phyloP scores from a whole-genome alignment of 2,329 filamentous ascomycete species.

The Fusarium nelsonii region DNA sequence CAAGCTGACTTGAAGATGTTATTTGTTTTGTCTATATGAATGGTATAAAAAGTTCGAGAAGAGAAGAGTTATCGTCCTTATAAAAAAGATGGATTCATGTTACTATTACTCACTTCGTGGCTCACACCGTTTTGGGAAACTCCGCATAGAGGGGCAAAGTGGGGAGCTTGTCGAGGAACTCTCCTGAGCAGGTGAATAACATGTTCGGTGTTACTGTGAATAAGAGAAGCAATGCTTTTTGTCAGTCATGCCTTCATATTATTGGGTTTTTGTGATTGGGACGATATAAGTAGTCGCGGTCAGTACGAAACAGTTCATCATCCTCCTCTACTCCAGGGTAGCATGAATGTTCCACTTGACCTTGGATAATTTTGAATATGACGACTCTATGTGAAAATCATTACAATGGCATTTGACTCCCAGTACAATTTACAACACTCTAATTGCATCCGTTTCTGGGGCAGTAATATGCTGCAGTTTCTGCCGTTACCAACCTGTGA shows the following conservation, averaged over 20 bases:
- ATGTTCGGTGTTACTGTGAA: background rate
- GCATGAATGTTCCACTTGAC: background rate
- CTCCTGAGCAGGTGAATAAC: background rate
- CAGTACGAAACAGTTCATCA: too few relatives aligned
- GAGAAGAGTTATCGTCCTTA: background rate
- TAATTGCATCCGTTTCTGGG: too few relatives aligned
- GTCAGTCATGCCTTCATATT: too few relatives aligned
- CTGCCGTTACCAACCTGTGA: too few relatives aligned
- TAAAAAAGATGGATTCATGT: constrained; percentile 13
- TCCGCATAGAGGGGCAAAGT: constrained; percentile 42
- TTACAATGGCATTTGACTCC: too few relatives aligned
- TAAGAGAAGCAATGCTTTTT: background rate
- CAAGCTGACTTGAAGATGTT: background rate
- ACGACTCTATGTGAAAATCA: background rate
- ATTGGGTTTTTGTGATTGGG: too few relatives aligned
- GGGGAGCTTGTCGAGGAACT: constrained; percentile 6
- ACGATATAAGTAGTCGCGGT: too few relatives aligned
- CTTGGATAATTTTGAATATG: background rate
- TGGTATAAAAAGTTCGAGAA: constrained; percentile 7
- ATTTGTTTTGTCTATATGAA: background rate
- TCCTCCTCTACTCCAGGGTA: too few relatives aligned
- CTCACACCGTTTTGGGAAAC: constrained; percentile 42
- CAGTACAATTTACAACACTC: too few relatives aligned
- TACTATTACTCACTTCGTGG: constrained; percentile 12
- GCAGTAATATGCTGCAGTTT: too few relatives aligned